Conservation (phyloP, 805 yeast genomes). For the Starmerella sirachaensis region DNA sequence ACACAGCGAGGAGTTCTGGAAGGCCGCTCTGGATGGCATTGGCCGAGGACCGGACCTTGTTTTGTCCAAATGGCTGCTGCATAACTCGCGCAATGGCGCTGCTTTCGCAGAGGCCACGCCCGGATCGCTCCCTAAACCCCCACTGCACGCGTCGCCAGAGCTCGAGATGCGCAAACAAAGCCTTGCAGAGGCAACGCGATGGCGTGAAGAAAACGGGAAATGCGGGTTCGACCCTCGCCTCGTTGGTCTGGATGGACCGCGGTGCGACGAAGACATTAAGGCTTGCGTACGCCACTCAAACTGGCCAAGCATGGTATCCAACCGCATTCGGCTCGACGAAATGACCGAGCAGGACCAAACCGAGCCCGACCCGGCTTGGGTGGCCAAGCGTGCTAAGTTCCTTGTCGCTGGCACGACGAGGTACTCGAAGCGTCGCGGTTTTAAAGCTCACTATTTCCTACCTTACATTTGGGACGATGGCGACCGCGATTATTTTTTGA, state of each 20-base stretch:
- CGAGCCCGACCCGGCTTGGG: conserved; percentile 8
- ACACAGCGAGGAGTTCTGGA: conserved; percentile 9
- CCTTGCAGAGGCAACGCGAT: not conserved
- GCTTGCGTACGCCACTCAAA: conserved; percentile 5
- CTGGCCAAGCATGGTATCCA: conserved; percentile 7
- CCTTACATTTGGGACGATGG: conserved; percentile 14
- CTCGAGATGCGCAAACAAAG: not conserved
- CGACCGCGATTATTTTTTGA: conserved; percentile 6
- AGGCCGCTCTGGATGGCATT: not conserved
- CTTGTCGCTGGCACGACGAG: conserved; percentile 13
- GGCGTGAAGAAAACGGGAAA: not conserved
- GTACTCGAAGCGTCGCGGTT: conserved; percentile 4
- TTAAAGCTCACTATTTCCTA: conserved; percentile 7
- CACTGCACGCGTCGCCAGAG: not conserved
- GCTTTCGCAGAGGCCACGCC: conserved; percentile 2
- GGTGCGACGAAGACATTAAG: conserved; percentile 1
- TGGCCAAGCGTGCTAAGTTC: conserved; percentile 7
- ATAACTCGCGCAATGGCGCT: conserved; percentile 1
- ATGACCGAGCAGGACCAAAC: conserved; percentile 3
- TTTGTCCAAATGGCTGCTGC: conserved; percentile 6
- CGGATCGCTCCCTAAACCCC: conserved; percentile 2
- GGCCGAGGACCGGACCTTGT: not conserved
- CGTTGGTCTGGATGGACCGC: not conserved
- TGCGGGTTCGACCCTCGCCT: conserved; percentile 10
- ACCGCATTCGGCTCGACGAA: not conserved